These are phyloP conservation scores for Leccinum imitatum DNA, from an alignment of 768 basidiomycete species.

Conservation along the genomic window DNA sequence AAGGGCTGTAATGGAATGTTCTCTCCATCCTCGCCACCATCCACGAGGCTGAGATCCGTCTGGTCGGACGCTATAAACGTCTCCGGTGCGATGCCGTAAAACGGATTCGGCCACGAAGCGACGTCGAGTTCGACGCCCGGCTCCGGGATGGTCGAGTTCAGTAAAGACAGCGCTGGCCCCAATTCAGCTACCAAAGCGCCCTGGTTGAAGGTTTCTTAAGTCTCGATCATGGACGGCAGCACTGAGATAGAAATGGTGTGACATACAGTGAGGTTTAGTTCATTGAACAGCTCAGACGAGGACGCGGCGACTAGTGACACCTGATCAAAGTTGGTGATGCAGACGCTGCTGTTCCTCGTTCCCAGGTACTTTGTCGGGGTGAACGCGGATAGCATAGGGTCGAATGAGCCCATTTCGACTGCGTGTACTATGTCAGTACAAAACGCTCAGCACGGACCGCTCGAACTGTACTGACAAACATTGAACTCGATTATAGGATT, in stretches of 20 bases:
- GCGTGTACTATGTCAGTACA: background rate
- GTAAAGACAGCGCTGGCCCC: conserved; percentile 14
- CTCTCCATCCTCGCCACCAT: conserved; percentile 45
- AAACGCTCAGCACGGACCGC: background rate
- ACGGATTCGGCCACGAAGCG: conserved; percentile 39
- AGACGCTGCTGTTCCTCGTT: conserved; percentile 31
- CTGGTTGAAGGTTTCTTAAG: conserved; percentile 8
- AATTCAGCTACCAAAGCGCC: conserved; percentile 7
- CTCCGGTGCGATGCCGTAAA: conserved; percentile 34
- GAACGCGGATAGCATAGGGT: conserved; percentile 46
- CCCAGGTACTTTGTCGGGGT: conserved; percentile 47
- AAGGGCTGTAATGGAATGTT: conserved; percentile 50
- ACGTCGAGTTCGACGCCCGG: conserved; percentile 28
- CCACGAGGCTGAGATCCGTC: conserved; percentile 34
- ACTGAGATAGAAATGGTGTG: background rate
- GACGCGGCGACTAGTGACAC: conserved; percentile 38
- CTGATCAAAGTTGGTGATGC: conserved; percentile 39
- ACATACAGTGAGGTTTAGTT: conserved; percentile 29
- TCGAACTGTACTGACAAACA: conserved; percentile 23
- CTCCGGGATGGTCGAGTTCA: conserved; percentile 28
- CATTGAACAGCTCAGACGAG: conserved; percentile 39
- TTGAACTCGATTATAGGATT: conserved; percentile 39
- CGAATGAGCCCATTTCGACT: conserved; percentile 44
- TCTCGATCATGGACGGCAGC: background rate
- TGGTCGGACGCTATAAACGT: conserved; percentile 37